Conservation (phyloP, 2,329 filamentous ascomycete species). For the Hypoxylon sp. region DNA sequence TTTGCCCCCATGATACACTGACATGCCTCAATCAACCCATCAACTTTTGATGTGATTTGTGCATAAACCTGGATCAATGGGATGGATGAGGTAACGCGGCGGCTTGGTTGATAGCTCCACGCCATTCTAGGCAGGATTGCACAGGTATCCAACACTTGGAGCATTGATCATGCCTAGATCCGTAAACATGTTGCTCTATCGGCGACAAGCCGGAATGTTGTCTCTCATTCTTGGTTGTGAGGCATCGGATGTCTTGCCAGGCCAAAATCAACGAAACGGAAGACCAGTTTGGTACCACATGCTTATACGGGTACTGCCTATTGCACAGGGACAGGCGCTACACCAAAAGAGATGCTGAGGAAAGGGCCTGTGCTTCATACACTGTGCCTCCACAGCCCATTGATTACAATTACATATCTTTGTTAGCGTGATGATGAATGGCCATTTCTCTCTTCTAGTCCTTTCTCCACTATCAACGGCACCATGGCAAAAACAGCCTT, state of each 20-base stretch:
- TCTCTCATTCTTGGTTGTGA: slow-evolving; percentile 47
- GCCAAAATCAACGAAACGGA: slow-evolving; percentile 38
- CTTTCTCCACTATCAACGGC: slow-evolving; percentile 43
- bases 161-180: slow-evolving; percentile 38
- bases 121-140: slow-evolving; percentile 35
- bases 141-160: slow-evolving; percentile 30
- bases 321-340: slow-evolving; percentile 45
- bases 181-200: slow-evolving; percentile 46
- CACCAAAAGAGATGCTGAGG: slow-evolving; percentile 37
- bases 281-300: slow-evolving; percentile 38
- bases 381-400: slow-evolving; percentile 40
- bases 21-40: slow-evolving; percentile 11
- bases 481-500: slow-evolving; percentile 44
- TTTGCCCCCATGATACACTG: slow-evolving; percentile 18
- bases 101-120: slow-evolving; percentile 23
- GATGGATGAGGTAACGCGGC: slow-evolving; percentile 15
- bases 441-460: slow-evolving; percentile 10
- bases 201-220: slow-evolving; percentile 42
- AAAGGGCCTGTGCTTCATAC: slow-evolving; percentile 32
- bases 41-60: slow-evolving; percentile 18
- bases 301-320: slow-evolving; percentile 32
- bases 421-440: slow-evolving; percentile 23
- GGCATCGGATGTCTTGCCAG: slow-evolving; percentile 49
- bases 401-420: slow-evolving; percentile 16
- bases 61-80: slow-evolving; percentile 10